These are phyloP conservation scores for Beta corolliflora DNA, from an alignment of 179 eudicot species.

Conservation along the genomic window DNA sequence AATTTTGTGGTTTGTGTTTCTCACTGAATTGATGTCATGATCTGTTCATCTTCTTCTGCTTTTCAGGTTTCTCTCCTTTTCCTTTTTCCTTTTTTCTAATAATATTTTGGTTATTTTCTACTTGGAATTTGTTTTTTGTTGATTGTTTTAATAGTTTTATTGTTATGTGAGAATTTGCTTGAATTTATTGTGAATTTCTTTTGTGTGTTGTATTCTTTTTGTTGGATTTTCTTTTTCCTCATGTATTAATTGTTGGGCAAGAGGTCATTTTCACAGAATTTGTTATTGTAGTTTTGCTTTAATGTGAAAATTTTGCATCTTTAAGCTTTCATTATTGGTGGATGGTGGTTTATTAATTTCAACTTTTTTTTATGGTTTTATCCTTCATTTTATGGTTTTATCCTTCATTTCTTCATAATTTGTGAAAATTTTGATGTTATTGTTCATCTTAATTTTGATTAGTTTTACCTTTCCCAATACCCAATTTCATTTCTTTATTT, in stretches of 20 bases:
- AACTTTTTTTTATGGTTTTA: neutral
- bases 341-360: conserved; percentile 9
- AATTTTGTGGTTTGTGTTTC: conserved; percentile 11
- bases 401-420: neutral
- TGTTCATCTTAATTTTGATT: neutral
- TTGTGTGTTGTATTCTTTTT: neutral
- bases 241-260: conserved; percentile 10
- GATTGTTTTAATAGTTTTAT: neutral
- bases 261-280: conserved; percentile 22
- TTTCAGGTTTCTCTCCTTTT: conserved; percentile 20
- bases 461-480: neutral
- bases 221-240: neutral
- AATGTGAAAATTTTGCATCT: conserved; percentile 16
- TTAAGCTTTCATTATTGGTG: conserved; percentile 13
- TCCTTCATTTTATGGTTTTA: too few relatives aligned
- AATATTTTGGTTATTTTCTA: conserved; percentile 4
- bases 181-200: neutral
- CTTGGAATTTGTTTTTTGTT: neutral
- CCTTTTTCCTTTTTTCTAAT: conserved; percentile 7
- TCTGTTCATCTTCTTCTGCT: conserved; percentile 22
- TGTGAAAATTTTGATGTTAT: conserved; percentile 5
- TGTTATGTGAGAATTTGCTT: neutral
- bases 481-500: neutral
- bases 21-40: neutral
- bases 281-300: neutral